A percentile compares a stretch with the other conserved stretches of the same genome.
Evolutionary conservation across 768 basidiomycete genomes (phyloP).

Genomic region (Podaxis sp.): DNA sequence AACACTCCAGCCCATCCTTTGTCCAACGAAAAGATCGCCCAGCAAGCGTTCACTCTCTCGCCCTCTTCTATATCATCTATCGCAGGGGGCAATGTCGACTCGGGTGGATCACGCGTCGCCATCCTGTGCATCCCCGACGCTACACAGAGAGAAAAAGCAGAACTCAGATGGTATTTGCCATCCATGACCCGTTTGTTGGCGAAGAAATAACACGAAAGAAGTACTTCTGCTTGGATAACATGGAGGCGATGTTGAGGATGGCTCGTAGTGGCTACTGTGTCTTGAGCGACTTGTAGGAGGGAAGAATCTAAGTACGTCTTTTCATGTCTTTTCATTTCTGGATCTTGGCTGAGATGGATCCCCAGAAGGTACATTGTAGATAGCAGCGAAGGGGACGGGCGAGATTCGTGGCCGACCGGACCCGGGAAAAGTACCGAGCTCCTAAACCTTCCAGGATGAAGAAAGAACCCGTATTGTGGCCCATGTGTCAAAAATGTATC

Average conservation of each 20-base stretch:
- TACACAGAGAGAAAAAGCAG: conserved; percentile 29
- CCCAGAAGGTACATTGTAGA: conserved; percentile 35
- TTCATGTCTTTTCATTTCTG: conserved; percentile 23
- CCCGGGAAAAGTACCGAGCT: conserved; percentile 27
- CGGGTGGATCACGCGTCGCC: conserved; percentile 19
- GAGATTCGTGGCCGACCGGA: conserved; percentile 26
- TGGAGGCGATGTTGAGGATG: conserved; percentile 43
- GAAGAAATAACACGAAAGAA: conserved; percentile 55
- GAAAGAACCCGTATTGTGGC: conserved; percentile 53
- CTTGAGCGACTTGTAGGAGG: conserved; percentile 29
- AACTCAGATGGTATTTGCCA: conserved; percentile 36
- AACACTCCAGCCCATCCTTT: conserved; percentile 40
- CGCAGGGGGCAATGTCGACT: conserved; percentile 24
- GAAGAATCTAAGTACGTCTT: conserved; percentile 37
- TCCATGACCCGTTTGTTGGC: conserved; percentile 43
- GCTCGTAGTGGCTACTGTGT: conserved; percentile 27
- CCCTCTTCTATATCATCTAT: conserved; percentile 29
- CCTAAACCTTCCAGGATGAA: conserved; percentile 44
- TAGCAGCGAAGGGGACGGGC: conserved; percentile 36
- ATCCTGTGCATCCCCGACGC: conserved; percentile 36
- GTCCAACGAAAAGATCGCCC: conserved; percentile 31
- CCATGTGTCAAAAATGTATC: conserved; percentile 42
- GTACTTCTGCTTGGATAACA: conserved; percentile 48
- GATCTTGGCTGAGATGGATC: conserved; percentile 26
- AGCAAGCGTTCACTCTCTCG: conserved; percentile 32